Percentiles rank a stretch among this genome's conserved stretches.
Evolutionary conservation across 176 grass and related monocot genomes (phyloP).

Genomic region (Poa pratensis): DNA sequence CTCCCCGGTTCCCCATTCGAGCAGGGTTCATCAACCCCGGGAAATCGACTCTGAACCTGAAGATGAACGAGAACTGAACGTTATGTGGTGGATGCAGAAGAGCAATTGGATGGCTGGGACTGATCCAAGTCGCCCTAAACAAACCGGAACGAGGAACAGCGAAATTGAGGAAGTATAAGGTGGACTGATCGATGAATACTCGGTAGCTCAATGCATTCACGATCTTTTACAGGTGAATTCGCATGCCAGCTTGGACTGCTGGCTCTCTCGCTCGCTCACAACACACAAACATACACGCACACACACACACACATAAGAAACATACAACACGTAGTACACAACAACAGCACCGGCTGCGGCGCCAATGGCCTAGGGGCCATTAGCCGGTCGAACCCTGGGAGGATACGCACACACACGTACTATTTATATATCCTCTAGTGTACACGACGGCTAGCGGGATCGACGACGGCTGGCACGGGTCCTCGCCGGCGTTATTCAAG

Average conservation of each 20-base stretch:
- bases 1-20: too few relatives aligned
- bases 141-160: neutral
- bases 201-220: conserved; percentile 24
- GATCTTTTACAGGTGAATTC: neutral
- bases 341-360: neutral
- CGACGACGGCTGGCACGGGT: neutral
- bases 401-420: conserved; percentile 40
- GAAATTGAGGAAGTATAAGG: neutral
- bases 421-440: conserved; percentile 42
- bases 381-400: neutral
- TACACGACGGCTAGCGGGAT: conserved; percentile 21
- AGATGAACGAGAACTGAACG: too few relatives aligned
- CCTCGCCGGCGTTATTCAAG: conserved; percentile 20
- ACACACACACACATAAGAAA: neutral
- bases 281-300: neutral
- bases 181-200: conserved; percentile 3
- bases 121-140: too few relatives aligned
- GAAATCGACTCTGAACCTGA: too few relatives aligned
- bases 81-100: too few relatives aligned
- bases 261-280: neutral
- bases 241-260: conserved; percentile 4
- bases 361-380: conserved; percentile 19
- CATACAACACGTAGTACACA: conserved; percentile 14
- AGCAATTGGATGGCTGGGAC: too few relatives aligned
- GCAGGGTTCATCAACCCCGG: too few relatives aligned